Evolutionary conservation across 2,329 filamentous ascomycete genomes (phyloP).

Genomic region (Ophiocordyceps camponoti-saundersi): DNA sequence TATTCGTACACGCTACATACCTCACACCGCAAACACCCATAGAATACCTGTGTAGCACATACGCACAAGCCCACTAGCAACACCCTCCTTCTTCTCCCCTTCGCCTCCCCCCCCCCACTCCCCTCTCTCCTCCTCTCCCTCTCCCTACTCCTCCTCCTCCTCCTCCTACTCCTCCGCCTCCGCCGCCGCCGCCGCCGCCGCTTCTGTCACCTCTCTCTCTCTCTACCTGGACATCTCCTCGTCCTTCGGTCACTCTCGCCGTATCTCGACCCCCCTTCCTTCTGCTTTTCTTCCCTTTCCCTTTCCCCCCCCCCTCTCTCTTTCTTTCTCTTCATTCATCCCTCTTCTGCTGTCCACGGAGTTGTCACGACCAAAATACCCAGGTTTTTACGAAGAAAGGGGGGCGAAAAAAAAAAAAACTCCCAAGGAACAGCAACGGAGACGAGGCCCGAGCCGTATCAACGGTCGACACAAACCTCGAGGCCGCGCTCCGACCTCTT

Average conservation of each 20-base stretch:
- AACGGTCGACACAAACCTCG: constrained; percentile 5
- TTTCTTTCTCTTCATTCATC: background rate
- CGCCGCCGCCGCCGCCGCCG: no score
- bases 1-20: background rate
- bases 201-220: constrained; percentile 3
- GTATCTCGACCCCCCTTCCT: no score
- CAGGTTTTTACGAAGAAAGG: background rate
- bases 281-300: background rate
- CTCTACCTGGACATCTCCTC: constrained; percentile 3
- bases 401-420: background rate
- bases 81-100: background rate
- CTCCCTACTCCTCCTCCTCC: constrained; percentile 3
- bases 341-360: background rate
- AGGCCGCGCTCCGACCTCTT: constrained; percentile 5
- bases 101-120: constrained; percentile 4
- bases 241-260: background rate
- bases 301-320: background rate
- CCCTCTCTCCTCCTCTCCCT: constrained; percentile 4
- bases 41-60: background rate
- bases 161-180: constrained; percentile 4
- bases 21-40: no score
- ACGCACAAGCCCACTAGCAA: background rate
- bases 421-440: background rate
- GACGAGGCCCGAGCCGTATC: constrained; percentile 1
- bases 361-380: background rate